phyloP scores from a whole-genome alignment of 345 rosid genomes.

The Populus pruinosa region DNA sequence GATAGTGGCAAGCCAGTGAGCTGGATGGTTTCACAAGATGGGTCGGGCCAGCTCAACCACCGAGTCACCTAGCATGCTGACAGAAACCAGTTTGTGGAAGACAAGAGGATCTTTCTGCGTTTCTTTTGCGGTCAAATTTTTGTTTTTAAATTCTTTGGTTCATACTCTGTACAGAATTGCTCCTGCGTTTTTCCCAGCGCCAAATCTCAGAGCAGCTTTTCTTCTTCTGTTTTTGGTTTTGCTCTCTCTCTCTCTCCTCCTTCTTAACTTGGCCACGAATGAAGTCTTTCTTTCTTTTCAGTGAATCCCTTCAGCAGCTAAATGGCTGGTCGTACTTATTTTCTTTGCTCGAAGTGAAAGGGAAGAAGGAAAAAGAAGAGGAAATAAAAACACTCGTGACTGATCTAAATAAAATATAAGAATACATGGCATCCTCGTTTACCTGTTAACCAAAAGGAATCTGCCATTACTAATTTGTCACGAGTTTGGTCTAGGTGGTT shows the following conservation, averaged over 20 bases:
- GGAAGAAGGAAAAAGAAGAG: background rate
- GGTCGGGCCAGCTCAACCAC: background rate
- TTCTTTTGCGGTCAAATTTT: background rate
- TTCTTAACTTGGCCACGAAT: background rate
- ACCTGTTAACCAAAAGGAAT: background rate
- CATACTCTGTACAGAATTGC: background rate
- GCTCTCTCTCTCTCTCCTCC: too few relatives aligned
- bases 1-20: background rate
- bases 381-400: background rate
- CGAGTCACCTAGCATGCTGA: background rate
- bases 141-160: background rate
- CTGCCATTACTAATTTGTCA: background rate
- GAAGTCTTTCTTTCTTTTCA: background rate
- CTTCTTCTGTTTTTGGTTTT: background rate
- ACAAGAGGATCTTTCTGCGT: background rate
- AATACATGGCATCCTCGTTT: background rate
- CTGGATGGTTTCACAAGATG: background rate
- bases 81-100: too few relatives aligned
- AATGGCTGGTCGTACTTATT: background rate
- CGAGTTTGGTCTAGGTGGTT: background rate
- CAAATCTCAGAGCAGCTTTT: background rate
- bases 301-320: background rate
- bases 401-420: background rate
- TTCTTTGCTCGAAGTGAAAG: background rate
- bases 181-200: background rate